Evolutionary conservation across 2,329 filamentous ascomycete species (phyloP).

Genomic region (Mycosphaerella sp.): DNA sequence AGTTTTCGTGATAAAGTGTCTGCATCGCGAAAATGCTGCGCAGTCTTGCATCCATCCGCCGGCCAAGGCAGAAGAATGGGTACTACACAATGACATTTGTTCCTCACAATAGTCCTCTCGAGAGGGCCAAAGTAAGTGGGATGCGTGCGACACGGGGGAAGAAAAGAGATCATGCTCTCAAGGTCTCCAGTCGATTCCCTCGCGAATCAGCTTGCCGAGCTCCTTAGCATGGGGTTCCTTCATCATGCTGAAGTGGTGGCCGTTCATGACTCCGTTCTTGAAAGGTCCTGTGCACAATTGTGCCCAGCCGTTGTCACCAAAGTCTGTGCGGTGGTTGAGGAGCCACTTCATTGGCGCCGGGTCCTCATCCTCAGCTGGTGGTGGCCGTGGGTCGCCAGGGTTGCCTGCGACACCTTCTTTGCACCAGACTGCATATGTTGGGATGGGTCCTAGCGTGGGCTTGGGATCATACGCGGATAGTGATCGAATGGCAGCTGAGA

Average conservation of each 20-base stretch:
- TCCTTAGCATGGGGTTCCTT: conserved; percentile 46
- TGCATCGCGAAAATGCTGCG: too few species aligned
- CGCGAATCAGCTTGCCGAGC: conserved; percentile 40
- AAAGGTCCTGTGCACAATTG: conserved; percentile 57
- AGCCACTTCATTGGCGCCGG: conserved; percentile 57
- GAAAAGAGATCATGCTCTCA: not conserved
- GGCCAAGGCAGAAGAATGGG: not conserved
- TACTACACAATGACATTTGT: too few species aligned
- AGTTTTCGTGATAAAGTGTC: too few species aligned
- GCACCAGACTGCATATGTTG: conserved; percentile 63
- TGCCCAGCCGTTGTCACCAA: conserved; percentile 64
- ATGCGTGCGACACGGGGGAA: too few species aligned
- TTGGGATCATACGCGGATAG: conserved; percentile 63
- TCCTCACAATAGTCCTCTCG: too few species aligned
- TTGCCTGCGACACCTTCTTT: conserved; percentile 65
- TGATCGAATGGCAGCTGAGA: conserved; percentile 61
- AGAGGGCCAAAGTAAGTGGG: too few species aligned
- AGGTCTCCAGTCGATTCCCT: conserved; percentile 34
- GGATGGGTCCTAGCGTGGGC: conserved; percentile 57
- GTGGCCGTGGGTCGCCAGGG: conserved; percentile 58
- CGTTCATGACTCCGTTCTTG: conserved; percentile 61
- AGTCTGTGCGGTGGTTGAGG: conserved; percentile 66
- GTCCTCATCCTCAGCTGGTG: conserved; percentile 54
- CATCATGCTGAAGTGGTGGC: conserved; percentile 75
- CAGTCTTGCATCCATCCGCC: too few species aligned